Evolutionary conservation across 2,329 filamentous ascomycete species (phyloP), one percentile per base, ranked within the genome.

Genomic region (Lizonia empirigonia): DNA sequence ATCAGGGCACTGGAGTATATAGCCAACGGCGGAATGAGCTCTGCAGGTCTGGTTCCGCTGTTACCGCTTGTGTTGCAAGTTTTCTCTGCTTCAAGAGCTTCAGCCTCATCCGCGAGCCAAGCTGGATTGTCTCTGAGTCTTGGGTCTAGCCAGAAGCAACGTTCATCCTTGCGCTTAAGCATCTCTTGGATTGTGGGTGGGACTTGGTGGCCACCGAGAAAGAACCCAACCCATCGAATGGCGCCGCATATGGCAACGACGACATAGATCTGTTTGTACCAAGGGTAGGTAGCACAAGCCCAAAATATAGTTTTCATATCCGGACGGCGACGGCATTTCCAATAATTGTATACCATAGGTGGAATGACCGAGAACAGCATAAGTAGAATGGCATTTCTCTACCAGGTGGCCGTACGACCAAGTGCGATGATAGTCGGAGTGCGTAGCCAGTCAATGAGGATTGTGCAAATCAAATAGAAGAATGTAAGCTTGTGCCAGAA

Each of bases 371-470:
- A 59, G 10, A 48, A 27, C 10, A 61, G 46, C 44, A 56, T 61
- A 5, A 61, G 50, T 1, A 56, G 46, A 1, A 41, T 12, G 2
- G 50, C 53, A 5, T 57, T 41, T 5, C 50, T 50, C 56, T 56
- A 61, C 19, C 48, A 61, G 22, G 41, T 40, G 8, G 29, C 40
- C 9, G 48, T 56, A n/a, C 42, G 19, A 5, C 58, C 56, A 34
- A 61, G 46, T 2, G 58, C 50, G 24, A 59, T 48, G n/a, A 59
- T 39, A 18, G 50, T 42, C 0, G 58, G 58, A 13, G 59, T 27
- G 33, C 58, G 58, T 4, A 61, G 35, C 58, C 58, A 61, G 22
- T 61, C 58, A 10, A 61, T 47, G 16, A 58, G 15, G 24, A 61
- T 61, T 24, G 38, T 50, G 16, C 42, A 42, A n/a, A 61, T 61